Evolutionary conservation across 208 protist species (phyloP).

Genomic region (Naegleria gruberi): DNA sequence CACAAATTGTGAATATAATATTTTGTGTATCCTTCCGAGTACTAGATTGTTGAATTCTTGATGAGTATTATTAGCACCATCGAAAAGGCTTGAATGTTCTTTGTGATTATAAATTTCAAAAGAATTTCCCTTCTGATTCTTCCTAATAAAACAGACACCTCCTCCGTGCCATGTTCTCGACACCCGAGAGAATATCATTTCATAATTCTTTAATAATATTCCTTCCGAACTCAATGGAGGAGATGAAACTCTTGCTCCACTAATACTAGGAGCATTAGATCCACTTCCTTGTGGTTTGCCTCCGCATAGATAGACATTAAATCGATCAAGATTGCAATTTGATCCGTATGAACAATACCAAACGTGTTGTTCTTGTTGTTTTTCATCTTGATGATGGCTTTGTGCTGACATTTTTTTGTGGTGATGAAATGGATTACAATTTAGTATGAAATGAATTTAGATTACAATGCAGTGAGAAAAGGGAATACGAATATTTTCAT

Average conservation of each 20-base stretch:
- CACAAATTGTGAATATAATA: neutral
- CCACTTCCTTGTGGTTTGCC: neutral
- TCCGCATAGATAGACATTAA: neutral
- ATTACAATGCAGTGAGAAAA: too few species aligned
- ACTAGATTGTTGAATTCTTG: neutral
- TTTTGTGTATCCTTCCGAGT: neutral
- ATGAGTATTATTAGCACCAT: neutral
- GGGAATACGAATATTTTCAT: too few species aligned
- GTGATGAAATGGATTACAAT: too few species aligned
- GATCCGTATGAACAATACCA: neutral
- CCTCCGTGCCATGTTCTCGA: neutral
- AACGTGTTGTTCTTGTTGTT: neutral
- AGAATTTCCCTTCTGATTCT: neutral
- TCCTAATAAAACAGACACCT: neutral
- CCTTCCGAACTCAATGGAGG: neutral
- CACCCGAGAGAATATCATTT: neutral
- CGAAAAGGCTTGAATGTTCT: neutral
- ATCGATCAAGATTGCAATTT: neutral
- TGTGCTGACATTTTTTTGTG: too few species aligned
- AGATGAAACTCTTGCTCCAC: neutral
- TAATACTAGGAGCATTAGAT: neutral
- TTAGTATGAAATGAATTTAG: too few species aligned
- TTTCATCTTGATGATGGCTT: too few species aligned
- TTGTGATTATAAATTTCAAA: neutral
- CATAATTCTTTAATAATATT: neutral